A percentile compares a stretch with the other conserved stretches of the same genome.
Evolutionary conservation across 495 filamentous ascomycete genomes (phyloP).

Genomic region (Tuber aestivum): DNA sequence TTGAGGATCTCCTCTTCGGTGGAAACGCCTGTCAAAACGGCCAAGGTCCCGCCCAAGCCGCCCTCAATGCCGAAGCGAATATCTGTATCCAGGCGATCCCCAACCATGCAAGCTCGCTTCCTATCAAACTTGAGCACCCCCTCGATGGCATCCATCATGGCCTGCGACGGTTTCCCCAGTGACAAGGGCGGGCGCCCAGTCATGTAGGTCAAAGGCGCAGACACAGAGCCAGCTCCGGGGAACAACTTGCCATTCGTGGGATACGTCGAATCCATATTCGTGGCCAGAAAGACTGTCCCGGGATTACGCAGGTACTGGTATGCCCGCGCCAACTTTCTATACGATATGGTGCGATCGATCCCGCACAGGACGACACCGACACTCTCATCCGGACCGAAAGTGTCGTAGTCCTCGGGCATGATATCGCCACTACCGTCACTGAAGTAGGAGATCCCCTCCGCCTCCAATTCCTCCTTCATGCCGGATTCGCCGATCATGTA

Average conservation of each 20-base stretch:
- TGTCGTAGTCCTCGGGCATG: conserved; percentile 72
- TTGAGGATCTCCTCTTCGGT: conserved; percentile 73
- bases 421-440: conserved; percentile 70
- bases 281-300: conserved; percentile 86
- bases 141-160: conserved; percentile 99
- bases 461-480: conserved; percentile 78
- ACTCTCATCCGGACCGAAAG: conserved; percentile 70
- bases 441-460: conserved; percentile 71
- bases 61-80: conserved; percentile 93
- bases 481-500: conserved; percentile 87
- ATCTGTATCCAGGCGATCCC: conserved; percentile 90
- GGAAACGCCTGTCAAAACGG: conserved; percentile 83
- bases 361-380: conserved; percentile 82
- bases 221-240: conserved; percentile 81
- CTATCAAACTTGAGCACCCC: conserved; percentile 88
- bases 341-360: conserved; percentile 88
- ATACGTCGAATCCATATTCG: conserved; percentile 83
- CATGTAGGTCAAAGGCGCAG: conserved; percentile 73
- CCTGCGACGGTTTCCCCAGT: conserved; percentile 90
- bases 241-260: conserved; percentile 75
- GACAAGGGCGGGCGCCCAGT: conserved; percentile 61
- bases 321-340: conserved; percentile 77
- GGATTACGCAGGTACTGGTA: conserved; percentile 73
- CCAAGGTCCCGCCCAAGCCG: conserved; percentile 80
- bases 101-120: conserved; percentile 85